A percentile compares a stretch with the other conserved stretches of the same genome.
phyloP scores from a whole-genome alignment of 1,284 basidiomycete species.

The Paramarasmius palmivorus region DNA sequence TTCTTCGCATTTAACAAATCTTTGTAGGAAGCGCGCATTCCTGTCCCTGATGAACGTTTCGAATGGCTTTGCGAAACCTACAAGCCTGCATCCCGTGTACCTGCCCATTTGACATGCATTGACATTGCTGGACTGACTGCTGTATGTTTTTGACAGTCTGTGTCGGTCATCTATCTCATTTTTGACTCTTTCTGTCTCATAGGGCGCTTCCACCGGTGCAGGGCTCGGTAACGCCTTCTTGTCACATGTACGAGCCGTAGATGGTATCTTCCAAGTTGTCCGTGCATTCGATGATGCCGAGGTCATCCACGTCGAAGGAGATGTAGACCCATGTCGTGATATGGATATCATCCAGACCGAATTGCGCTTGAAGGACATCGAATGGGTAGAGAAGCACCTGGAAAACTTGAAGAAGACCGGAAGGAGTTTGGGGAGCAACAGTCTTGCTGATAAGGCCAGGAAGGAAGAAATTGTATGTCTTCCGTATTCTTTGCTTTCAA shows the following conservation, averaged over 20 bases:
- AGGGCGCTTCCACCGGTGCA: constrained; percentile 97
- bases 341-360: constrained; percentile 98
- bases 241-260: constrained; percentile 96
- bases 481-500: neutral
- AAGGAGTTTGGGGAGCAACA: constrained; percentile 73
- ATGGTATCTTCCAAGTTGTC: constrained; percentile 99
- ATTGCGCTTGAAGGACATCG: constrained; percentile 94
- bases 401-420: constrained; percentile 78
- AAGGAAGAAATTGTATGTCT: constrained; percentile 91
- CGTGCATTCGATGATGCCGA: constrained; percentile 99
- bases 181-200: constrained; percentile 13
- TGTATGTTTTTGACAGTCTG: constrained; percentile 46
- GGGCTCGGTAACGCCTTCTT: constrained; percentile 98
- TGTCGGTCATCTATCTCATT: neutral
- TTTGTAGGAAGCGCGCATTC: constrained; percentile 82
- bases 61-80: constrained; percentile 92
- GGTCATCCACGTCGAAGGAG: constrained; percentile 99
- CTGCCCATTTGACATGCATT: constrained; percentile 96
- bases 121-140: constrained; percentile 98
- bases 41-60: constrained; percentile 95
- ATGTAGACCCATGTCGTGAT: constrained; percentile 94
- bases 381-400: constrained; percentile 95
- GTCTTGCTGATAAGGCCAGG: constrained; percentile 92
- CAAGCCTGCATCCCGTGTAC: constrained; percentile 88
- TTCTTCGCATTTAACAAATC: constrained; percentile 7